Conservation (phyloP, 768 basidiomycete genomes). For the Gyrodon lividus region DNA sequence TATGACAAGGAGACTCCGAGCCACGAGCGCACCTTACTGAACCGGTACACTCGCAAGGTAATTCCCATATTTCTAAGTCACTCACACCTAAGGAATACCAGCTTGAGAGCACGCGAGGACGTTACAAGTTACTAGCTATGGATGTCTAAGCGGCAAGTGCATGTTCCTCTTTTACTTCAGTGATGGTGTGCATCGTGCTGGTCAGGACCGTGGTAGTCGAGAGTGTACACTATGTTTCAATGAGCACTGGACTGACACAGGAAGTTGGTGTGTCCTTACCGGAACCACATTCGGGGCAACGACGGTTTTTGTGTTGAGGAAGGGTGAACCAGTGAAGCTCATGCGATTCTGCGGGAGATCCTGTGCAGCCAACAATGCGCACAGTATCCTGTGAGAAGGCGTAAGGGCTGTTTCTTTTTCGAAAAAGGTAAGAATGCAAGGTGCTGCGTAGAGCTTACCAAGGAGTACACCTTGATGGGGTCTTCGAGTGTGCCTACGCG, state of each 20-base stretch:
- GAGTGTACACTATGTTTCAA: constrained; percentile 55
- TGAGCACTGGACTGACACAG: constrained; percentile 4
- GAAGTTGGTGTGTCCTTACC: constrained; percentile 49
- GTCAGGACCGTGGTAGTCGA: constrained; percentile 69
- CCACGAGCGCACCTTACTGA: background rate
- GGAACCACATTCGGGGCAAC: constrained; percentile 93
- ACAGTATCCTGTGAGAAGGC: constrained; percentile 58
- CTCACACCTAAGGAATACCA: background rate
- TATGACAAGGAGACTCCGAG: too few relatives aligned
- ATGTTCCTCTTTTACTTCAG: constrained; percentile 15
- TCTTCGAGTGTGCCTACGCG: constrained; percentile 84
- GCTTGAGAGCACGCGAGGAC: constrained; percentile 1
- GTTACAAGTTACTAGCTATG: constrained; percentile 17
- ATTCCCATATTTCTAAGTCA: background rate
- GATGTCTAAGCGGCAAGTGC: constrained; percentile 10
- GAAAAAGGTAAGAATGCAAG: background rate
- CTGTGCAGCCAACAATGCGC: constrained; percentile 92
- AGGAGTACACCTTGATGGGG: constrained; percentile 84
- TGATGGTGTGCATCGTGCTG: constrained; percentile 51
- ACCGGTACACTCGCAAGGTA: background rate
- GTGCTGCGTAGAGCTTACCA: constrained; percentile 51
- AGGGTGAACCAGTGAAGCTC: constrained; percentile 85
- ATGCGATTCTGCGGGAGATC: constrained; percentile 92
- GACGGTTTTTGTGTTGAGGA: constrained; percentile 61
- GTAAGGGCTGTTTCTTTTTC: background rate